Evolutionary conservation across 1,139 yeast species (phyloP).

Genomic region (Geotrichum candidum): DNA sequence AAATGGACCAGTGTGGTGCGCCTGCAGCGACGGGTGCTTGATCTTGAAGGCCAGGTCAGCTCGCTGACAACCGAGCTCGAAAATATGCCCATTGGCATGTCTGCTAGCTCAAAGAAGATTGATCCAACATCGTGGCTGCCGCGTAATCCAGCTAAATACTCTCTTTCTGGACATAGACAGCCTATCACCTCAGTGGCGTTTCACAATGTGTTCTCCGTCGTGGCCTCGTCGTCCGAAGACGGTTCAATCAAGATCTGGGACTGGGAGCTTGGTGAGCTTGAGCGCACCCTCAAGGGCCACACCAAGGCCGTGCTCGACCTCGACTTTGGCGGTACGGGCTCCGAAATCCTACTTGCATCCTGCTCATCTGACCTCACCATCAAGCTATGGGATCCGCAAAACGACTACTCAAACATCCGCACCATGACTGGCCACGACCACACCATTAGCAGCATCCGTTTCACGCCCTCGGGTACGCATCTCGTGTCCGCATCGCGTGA

Average conservation of each 20-base stretch:
- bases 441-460: conserved; percentile 62
- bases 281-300: conserved; percentile 67
- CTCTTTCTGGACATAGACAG: conserved; percentile 52
- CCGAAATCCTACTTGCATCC: conserved; percentile 42
- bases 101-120: conserved; percentile 30
- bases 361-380: conserved; percentile 72
- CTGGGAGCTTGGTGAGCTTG: conserved; percentile 61
- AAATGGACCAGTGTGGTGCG: conserved; percentile 87
- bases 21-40: conserved; percentile 68
- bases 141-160: conserved; percentile 41
- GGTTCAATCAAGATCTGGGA: conserved; percentile 77
- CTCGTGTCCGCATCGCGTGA: conserved; percentile 77
- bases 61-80: conserved; percentile 44
- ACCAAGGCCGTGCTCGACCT: conserved; percentile 62
- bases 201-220: conserved; percentile 65
- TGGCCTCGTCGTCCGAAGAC: conserved; percentile 67
- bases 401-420: conserved; percentile 50
- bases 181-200: conserved; percentile 59
- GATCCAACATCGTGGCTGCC: conserved; percentile 62
- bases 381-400: conserved; percentile 60
- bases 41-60: conserved; percentile 41
- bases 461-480: conserved; percentile 43
- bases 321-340: conserved; percentile 38
- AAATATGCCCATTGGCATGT: conserved; percentile 25
- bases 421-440: conserved; percentile 88